Evolutionary conservation across 177 flowering plant species (phyloP), one percentile per base, ranked within the genome.

Genomic region (Vitis hybrid): DNA sequence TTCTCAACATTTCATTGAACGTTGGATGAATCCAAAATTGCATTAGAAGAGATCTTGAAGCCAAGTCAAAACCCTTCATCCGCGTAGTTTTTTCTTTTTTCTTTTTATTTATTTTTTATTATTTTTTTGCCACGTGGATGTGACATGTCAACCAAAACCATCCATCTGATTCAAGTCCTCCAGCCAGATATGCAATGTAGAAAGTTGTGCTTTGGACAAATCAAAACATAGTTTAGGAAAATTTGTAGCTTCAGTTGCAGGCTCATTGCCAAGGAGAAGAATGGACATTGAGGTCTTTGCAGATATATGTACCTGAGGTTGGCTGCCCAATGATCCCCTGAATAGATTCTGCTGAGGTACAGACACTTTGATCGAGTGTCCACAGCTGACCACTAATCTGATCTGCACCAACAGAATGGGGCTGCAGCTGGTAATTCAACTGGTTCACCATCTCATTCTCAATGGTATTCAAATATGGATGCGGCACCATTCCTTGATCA

Each of bases 271-370:
- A n/a, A 54, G 13, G 19, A 63, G 68, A 69, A 18, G 45, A 48
- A 23, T 52, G 21, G 10, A 59, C 3, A 12, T n/a, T 68, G 52
- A 8, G 45, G 45, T 15, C 55, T 56, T 55, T 23, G 26, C 55
- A 52, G 18, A 21, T 30, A 23, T 51, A 73, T 75, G 57, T 87
- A 87, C 93, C 93, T 81, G 87, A 64, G 50, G 63, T 65, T 76
- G 76, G 78, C 45, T 62, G 71, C 64, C 67, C 60, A 65, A 70
- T 21, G 23, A 23, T n/a, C 55, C 72, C 80, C 14, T 60, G 69
- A 70, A 64, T 63, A 48, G 80, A 62, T 72, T 73, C 85, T 14
- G 72, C 15, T 2, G 76, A 21, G 56, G 62, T 45, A 21, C 73
- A 70, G 54, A 67, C 70, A 70, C 32, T 57, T 71, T 80, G 80